These are phyloP conservation scores for Amanita muscaria DNA, from an alignment of 768 basidiomycete genomes.

Conservation along the genomic window DNA sequence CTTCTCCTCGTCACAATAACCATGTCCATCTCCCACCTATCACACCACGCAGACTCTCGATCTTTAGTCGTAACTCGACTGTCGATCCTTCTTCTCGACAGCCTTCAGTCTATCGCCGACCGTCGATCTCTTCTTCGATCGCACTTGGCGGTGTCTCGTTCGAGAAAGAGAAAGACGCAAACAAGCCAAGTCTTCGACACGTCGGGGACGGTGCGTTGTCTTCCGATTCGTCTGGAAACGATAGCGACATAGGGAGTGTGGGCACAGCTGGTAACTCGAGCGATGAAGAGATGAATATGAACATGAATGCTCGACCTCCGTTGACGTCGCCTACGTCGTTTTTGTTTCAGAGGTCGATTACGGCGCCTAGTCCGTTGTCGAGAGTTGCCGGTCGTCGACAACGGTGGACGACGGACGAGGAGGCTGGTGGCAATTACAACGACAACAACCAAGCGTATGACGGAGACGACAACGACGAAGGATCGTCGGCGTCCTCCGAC, in stretches of 20 bases:
- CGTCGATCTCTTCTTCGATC: constrained; percentile 12
- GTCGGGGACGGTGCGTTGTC: constrained; percentile 73
- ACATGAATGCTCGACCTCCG: constrained; percentile 19
- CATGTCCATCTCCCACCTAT: constrained; percentile 35
- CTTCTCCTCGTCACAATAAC: constrained; percentile 46
- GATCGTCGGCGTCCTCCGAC: constrained; percentile 59
- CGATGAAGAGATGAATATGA: constrained; percentile 25
- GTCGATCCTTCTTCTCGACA: constrained; percentile 15
- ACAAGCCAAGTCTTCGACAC: constrained; percentile 40
- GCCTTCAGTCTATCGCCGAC: constrained; percentile 12
- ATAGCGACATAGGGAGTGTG: constrained; percentile 23
- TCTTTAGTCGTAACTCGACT: constrained; percentile 30
- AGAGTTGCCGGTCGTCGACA: constrained; percentile 44
- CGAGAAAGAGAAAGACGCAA: constrained; percentile 23
- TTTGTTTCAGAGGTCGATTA: constrained; percentile 14
- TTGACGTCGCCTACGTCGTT: constrained; percentile 28
- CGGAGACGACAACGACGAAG: too few species aligned
- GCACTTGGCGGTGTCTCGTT: constrained; percentile 29
- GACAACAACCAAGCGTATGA: constrained; percentile 52
- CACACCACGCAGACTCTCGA: constrained; percentile 31
- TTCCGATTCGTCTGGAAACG: constrained; percentile 50
- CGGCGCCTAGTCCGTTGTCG: constrained; percentile 61
- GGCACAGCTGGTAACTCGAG: constrained; percentile 24
- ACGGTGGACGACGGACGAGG: constrained; percentile 43
- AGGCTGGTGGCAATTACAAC: constrained; percentile 36